Evolutionary conservation across 2,329 filamentous ascomycete species (phyloP), one percentile per base, ranked within the genome.

Genomic region (Harringtonia lauricola): DNA sequence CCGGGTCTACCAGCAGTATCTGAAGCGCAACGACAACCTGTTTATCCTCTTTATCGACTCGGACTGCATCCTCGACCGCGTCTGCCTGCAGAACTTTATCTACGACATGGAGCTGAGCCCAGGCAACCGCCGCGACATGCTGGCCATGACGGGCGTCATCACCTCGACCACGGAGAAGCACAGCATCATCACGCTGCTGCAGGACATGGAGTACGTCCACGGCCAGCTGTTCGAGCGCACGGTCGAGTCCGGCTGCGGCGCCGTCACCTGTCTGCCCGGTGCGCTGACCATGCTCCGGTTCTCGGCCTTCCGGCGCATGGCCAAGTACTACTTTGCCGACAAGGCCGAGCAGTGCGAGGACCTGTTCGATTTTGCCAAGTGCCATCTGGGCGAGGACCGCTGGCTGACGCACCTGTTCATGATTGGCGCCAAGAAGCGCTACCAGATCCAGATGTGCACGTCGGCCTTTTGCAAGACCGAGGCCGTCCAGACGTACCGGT

Each of bases 331-430:
- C 65, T 98, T 98, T 61, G 88, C 89, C 33, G 90, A 95, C 64
- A 94, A 95, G 61, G 87, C 88, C 5, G 90, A 95, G 61, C 85
- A 94, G 57, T 95, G 88, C 57, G 86, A 94, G 47, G 90, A 96
- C 61, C 71, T 96, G 13, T 98, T 98, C 58, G 90, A 98, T 59
- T 96, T 90, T 58, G 88, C 86, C 45, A 96, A 96, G 65, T 89
- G 86, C 55, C 89, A 96, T 64, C 65, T 96, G 36, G 92, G 92
- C 33, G 92, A 96, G 63, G 92, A 98, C 63, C 76, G 90, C 50
- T 96, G 90, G 89, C 74, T 96, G 45, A 98, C 90, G 1, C 92
- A 98, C 67, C 73, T 98, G 46, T 95, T 98, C 71, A 98, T 98
- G 92, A 92, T 96, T 56, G 89, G 88, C 21, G 89, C 90, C 36